phyloP scores from a whole-genome alignment of 805 yeast species.

The Yamadazyma paraphyllophila region DNA sequence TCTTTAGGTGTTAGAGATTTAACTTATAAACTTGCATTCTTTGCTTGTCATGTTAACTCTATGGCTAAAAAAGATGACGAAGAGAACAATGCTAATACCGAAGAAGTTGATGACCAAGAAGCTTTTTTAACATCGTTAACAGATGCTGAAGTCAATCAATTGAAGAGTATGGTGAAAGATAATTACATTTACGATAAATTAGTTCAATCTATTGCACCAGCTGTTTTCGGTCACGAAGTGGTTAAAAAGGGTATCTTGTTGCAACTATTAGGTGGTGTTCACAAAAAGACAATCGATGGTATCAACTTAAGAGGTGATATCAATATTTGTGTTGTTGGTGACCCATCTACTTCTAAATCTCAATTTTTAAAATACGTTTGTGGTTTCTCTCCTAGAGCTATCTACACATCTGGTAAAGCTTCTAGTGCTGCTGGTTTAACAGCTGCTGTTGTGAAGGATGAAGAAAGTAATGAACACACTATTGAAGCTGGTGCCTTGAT shows the following conservation, averaged over 20 bases:
- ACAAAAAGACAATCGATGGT: slow-evolving; percentile 89
- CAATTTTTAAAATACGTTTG: slow-evolving; percentile 93
- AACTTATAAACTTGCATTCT: slow-evolving; percentile 86
- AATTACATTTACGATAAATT: slow-evolving; percentile 79
- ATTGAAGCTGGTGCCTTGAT: slow-evolving; percentile 98
- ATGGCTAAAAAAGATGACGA: slow-evolving; percentile 37
- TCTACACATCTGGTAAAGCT: slow-evolving; percentile 97
- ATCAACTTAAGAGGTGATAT: slow-evolving; percentile 95
- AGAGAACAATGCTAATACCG: slow-evolving; percentile 11
- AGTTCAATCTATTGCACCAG: slow-evolving; percentile 89
- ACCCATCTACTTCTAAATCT: slow-evolving; percentile 95
- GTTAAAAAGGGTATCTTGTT: slow-evolving; percentile 88
- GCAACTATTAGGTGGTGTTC: slow-evolving; percentile 94
- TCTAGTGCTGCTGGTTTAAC: slow-evolving; percentile 98
- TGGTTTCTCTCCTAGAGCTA: slow-evolving; percentile 88
- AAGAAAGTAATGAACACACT: slow-evolving; percentile 94
- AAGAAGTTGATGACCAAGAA: slow-evolving; percentile 61
- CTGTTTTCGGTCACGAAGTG: slow-evolving; percentile 93
- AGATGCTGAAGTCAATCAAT: slow-evolving; percentile 77
- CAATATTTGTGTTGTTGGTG: slow-evolving; percentile 94
- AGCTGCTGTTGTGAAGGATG: slow-evolving; percentile 96
- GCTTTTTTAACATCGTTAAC: slow-evolving; percentile 73
- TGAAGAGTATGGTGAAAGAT: slow-evolving; percentile 88
- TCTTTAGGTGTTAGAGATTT: slow-evolving; percentile 92
- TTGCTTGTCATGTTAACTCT: slow-evolving; percentile 87